Conservation (phyloP, 805 yeast species). For the Candida boleticola region DNA sequence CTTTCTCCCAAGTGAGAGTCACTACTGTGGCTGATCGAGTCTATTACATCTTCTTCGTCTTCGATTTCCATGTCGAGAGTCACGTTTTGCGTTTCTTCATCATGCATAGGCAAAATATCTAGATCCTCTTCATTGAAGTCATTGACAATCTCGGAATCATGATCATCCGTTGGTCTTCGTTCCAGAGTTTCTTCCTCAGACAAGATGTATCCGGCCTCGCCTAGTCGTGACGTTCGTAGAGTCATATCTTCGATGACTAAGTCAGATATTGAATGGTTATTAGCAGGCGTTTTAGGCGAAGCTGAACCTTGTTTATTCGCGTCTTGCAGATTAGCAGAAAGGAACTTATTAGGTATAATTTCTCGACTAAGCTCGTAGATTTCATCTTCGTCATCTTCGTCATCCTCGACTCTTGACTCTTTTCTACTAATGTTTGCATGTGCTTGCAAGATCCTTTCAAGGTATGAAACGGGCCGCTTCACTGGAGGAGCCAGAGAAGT, state of each 20-base stretch:
- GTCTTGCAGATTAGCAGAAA: too few species aligned
- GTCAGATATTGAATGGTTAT: constrained; percentile 1
- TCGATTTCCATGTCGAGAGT: too few species aligned
- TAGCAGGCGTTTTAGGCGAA: constrained; percentile 1
- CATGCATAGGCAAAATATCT: not conserved
- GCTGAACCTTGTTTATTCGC: not conserved
- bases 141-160: not conserved
- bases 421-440: constrained; percentile 13
- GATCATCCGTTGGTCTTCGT: not conserved
- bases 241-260: constrained; percentile 3
- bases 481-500: not conserved
- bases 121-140: not conserved
- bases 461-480: constrained; percentile 18
- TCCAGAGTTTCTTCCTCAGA: not conserved
- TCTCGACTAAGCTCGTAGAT: too few species aligned
- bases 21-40: too few species aligned
- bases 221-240: not conserved
- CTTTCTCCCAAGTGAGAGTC: not conserved
- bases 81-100: too few species aligned
- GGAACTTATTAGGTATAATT: too few species aligned
- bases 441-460: constrained; percentile 29
- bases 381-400: not conserved
- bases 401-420: not conserved
- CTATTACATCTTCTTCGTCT: too few species aligned
- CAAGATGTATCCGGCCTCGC: not conserved